These are phyloP conservation scores for Corinectria fuckeliana DNA, from an alignment of 2,329 filamentous ascomycete species.

Conservation along the genomic window DNA sequence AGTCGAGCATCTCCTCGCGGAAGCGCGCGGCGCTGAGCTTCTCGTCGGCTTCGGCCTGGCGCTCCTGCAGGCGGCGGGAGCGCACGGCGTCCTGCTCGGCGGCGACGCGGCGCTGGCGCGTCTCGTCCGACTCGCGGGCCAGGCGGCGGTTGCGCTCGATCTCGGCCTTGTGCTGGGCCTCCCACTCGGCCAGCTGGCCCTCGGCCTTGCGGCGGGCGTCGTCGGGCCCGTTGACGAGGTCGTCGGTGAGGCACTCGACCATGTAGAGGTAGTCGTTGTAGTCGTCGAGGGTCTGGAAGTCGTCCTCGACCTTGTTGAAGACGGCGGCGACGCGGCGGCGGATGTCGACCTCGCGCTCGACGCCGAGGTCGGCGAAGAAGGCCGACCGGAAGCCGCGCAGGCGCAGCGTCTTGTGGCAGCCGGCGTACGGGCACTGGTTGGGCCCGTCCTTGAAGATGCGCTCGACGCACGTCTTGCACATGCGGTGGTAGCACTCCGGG, in stretches of 20 bases:
- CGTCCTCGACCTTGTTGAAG: conserved; percentile 88
- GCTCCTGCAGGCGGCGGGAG: conserved; percentile 64
- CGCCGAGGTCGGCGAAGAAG: conserved; percentile 85
- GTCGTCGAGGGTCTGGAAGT: conserved; percentile 82
- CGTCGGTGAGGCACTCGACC: conserved; percentile 89
- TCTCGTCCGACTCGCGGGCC: conserved; percentile 62
- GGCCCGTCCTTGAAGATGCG: conserved; percentile 93
- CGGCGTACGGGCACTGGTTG: conserved; percentile 88
- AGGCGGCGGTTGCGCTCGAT: conserved; percentile 67
- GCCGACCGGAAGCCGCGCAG: conserved; percentile 84
- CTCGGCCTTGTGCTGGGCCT: conserved; percentile 72
- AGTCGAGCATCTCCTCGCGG: conserved; percentile 72
- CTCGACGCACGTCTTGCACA: conserved; percentile 96
- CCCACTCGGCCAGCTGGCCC: conserved; percentile 63
- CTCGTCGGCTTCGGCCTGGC: conserved; percentile 74
- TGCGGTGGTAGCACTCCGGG: conserved; percentile 98
- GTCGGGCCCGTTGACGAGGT: conserved; percentile 77
- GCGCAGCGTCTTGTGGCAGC: conserved; percentile 85
- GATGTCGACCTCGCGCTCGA: conserved; percentile 95
- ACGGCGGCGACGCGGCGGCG: conserved; percentile 77
- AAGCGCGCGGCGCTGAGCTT: conserved; percentile 67
- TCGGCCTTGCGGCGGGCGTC: conserved; percentile 61
- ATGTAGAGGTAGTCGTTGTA: conserved; percentile 96
- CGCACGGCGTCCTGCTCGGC: conserved; percentile 72
- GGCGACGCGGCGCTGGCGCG: conserved; percentile 60